These are phyloP conservation scores for Lathyrus oleraceus DNA, from an alignment of 306 rosid species.

Conservation along the genomic window DNA sequence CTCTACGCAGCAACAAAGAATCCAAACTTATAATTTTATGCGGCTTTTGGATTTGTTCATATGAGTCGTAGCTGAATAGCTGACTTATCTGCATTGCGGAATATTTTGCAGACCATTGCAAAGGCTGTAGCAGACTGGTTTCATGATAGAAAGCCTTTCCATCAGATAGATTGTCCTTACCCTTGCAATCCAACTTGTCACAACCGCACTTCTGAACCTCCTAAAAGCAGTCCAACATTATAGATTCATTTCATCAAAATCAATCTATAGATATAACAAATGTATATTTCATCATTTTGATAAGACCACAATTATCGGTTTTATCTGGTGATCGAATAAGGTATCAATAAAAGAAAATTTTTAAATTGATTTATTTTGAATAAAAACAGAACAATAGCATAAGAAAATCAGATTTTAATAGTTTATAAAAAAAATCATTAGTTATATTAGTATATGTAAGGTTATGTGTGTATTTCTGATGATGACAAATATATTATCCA, in stretches of 20 bases:
- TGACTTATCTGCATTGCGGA: slow-evolving; percentile 28
- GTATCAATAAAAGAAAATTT: slow-evolving; percentile 35
- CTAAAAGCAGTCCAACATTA: slow-evolving; percentile 36
- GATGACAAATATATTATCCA: no score
- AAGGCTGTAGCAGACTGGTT: slow-evolving; percentile 90
- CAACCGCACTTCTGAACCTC: slow-evolving; percentile 49
- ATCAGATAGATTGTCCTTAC: slow-evolving; percentile 75
- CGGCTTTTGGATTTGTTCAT: not conserved
- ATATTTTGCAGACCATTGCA: slow-evolving; percentile 68
- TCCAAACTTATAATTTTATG: not conserved
- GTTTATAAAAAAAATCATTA: no score
- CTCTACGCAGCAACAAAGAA: not conserved
- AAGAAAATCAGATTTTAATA: no score
- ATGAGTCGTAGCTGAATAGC: not conserved
- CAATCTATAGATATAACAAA: slow-evolving; percentile 1
- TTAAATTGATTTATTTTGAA: no score
- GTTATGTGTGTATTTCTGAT: no score
- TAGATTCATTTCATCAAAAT: slow-evolving; percentile 40
- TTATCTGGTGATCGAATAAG: slow-evolving; percentile 15
- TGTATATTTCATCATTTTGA: slow-evolving; percentile 32
- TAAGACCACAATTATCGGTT: slow-evolving; percentile 28
- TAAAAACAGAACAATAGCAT: no score
- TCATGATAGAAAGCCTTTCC: slow-evolving; percentile 61
- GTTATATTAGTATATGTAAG: no score
- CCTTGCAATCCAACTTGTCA: slow-evolving; percentile 95